A percentile compares a stretch with the other conserved stretches of the same genome.
Conservation (phyloP, 1,139 yeast genomes). For the Protomyces arabidopsidicola region DNA sequence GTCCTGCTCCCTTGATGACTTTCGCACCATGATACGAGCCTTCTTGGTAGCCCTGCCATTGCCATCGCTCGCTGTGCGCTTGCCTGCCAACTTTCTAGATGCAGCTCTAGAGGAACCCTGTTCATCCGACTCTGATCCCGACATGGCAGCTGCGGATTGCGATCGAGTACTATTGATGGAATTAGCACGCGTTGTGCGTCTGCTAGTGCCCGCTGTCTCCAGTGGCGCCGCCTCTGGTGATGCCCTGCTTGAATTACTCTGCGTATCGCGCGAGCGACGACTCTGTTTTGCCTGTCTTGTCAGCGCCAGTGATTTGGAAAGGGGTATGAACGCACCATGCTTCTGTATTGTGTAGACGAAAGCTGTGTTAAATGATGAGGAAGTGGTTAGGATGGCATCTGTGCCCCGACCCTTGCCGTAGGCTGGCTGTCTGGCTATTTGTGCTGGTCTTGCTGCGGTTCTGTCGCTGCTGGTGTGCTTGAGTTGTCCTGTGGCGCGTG, state of each 20-base stretch:
- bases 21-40: not conserved
- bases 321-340: too few relatives aligned
- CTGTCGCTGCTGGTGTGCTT: not conserved
- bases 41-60: not conserved
- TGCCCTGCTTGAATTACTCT: not conserved
- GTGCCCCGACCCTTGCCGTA: too few relatives aligned
- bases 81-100: not conserved
- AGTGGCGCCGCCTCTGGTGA: not conserved
- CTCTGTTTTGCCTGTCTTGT: not conserved
- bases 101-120: not conserved
- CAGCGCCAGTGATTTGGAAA: not conserved
- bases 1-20: not conserved
- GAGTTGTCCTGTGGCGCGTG: too few relatives aligned
- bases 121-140: not conserved
- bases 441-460: too few relatives aligned
- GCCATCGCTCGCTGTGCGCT: not conserved
- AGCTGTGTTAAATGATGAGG: too few relatives aligned
- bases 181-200: not conserved
- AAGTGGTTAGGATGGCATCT: too few relatives aligned
- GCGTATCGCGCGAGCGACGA: not conserved
- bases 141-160: too few relatives aligned
- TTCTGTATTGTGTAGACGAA: too few relatives aligned
- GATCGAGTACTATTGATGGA: not conserved
- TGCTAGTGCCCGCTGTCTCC: not conserved
- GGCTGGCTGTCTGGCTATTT: too few relatives aligned